These are phyloP conservation scores for Emydomyces testavorans DNA, from an alignment of 2,329 filamentous ascomycete species.

Conservation along the genomic window DNA sequence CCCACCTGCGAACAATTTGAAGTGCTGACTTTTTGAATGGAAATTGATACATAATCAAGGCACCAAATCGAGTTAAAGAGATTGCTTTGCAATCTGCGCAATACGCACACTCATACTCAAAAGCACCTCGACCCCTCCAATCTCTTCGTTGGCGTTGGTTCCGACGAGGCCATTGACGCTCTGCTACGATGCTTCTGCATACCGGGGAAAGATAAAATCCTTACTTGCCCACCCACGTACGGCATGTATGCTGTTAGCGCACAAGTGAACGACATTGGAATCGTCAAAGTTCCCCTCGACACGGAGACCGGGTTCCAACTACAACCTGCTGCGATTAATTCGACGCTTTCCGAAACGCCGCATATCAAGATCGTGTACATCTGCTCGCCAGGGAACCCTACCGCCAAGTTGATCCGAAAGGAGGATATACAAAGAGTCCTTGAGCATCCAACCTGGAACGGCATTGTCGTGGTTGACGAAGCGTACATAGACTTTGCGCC, in stretches of 20 bases:
- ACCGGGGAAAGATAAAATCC: constrained; percentile 75
- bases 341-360: constrained; percentile 50
- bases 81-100: constrained; percentile 74
- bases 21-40: neutral
- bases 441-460: constrained; percentile 86
- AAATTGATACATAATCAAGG: constrained; percentile 27
- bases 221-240: constrained; percentile 93
- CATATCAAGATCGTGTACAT: constrained; percentile 82
- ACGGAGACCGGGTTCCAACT: constrained; percentile 61
- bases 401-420: constrained; percentile 66
- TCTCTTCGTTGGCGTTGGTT: constrained; percentile 89
- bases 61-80: constrained; percentile 83
- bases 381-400: constrained; percentile 92
- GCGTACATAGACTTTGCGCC: constrained; percentile 93
- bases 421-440: constrained; percentile 61
- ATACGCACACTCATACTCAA: constrained; percentile 64
- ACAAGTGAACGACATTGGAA: constrained; percentile 78
- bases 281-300: constrained; percentile 76
- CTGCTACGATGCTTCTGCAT: constrained; percentile 86
- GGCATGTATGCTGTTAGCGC: constrained; percentile 97
- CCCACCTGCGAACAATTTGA: neutral
- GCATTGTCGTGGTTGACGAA: constrained; percentile 84
- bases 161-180: constrained; percentile 92
- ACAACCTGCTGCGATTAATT: constrained; percentile 57
- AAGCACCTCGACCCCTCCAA: constrained; percentile 65